Evolutionary conservation across 1,139 yeast species (phyloP), one percentile per base, ranked within the genome.

Genomic region (Suhomyces bolitotheri): DNA sequence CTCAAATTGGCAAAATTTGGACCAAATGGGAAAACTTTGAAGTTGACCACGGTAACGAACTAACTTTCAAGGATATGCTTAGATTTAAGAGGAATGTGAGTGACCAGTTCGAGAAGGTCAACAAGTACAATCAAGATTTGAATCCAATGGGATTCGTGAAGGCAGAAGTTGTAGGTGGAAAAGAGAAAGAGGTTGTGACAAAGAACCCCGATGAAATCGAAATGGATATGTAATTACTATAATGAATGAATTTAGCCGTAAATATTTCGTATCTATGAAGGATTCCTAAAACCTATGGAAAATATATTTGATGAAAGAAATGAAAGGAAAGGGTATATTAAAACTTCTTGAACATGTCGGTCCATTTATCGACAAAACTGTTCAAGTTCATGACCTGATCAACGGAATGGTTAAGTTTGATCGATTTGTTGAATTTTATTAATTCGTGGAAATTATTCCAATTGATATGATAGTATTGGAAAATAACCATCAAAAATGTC

Each of bases 1-100:
- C 8, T 3, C 14, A 22, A 5, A 47, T 38, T 16, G 51, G 57
- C 45, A 57, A 55, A 4, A 55, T 75, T 7, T 83, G 90, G 90
- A 58, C 60, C 1, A 58, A 61, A 27, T 89, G 96, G 95, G 83
- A 81, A 39, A 58, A 65, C 9, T 87, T 88, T 56, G 97, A 89
- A 53, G 56, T 86, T 25, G 67, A 74, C 13, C 51, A 76, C 54
- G 97, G 97, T 2, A 66, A 74, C 43, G 95, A 85, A 50, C 71
- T 68, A 2, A 76, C 85, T 0, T 88, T 76, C 57, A 88, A 84
- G 49, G 83, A 80, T 11, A 83, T 88, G 90, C 58, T 89, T 15
- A 66, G 82, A 31, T 65, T 71, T 47, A 85, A 81, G 54, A 67
- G 90, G 29, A 36, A 33, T 3, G 40, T 54, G 3, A 35, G 33